Conservation (phyloP, 208 protist species). For the Leishmania martiniquensis region DNA sequence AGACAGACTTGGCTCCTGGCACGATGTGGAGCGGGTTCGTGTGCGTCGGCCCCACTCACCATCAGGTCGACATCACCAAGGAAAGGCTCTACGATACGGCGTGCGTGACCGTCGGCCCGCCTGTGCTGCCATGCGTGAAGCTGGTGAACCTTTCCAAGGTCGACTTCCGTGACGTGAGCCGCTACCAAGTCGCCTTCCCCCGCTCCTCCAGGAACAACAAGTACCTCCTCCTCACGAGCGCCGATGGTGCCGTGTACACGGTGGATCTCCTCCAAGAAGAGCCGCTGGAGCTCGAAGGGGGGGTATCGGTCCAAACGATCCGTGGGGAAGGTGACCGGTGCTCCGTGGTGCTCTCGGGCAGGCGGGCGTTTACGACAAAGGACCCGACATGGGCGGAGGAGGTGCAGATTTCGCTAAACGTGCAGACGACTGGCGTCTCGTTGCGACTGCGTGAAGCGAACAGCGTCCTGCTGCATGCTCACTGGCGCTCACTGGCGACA, state of each 20-base stretch:
- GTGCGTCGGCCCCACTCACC: slow-evolving; percentile 23
- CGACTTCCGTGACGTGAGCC: slow-evolving; percentile 35
- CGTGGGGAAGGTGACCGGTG: slow-evolving; percentile 16
- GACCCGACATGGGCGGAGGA: slow-evolving; percentile 19
- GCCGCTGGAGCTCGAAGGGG: slow-evolving; percentile 32
- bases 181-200: slow-evolving; percentile 30
- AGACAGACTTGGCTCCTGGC: slow-evolving; percentile 38
- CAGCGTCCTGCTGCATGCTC: slow-evolving; percentile 26
- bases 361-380: slow-evolving; percentile 14
- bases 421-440: slow-evolving; percentile 26
- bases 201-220: slow-evolving; percentile 34
- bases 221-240: slow-evolving; percentile 35
- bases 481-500: slow-evolving; percentile 31
- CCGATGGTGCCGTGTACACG: slow-evolving; percentile 14
- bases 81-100: slow-evolving; percentile 47
- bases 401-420: slow-evolving; percentile 32
- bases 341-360: slow-evolving; percentile 25
- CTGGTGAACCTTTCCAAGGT: slow-evolving; percentile 54
- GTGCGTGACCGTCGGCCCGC: slow-evolving; percentile 44
- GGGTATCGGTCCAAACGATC: slow-evolving; percentile 26
- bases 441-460: slow-evolving; percentile 31
- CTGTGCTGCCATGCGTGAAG: slow-evolving; percentile 39
- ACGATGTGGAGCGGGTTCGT: slow-evolving; percentile 50
- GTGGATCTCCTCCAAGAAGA: slow-evolving; percentile 32
- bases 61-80: slow-evolving; percentile 35